A percentile compares a stretch with the other conserved stretches of the same genome.
Evolutionary conservation across 306 rosid species (phyloP).

Genomic region (Begonia peltatifolia): DNA sequence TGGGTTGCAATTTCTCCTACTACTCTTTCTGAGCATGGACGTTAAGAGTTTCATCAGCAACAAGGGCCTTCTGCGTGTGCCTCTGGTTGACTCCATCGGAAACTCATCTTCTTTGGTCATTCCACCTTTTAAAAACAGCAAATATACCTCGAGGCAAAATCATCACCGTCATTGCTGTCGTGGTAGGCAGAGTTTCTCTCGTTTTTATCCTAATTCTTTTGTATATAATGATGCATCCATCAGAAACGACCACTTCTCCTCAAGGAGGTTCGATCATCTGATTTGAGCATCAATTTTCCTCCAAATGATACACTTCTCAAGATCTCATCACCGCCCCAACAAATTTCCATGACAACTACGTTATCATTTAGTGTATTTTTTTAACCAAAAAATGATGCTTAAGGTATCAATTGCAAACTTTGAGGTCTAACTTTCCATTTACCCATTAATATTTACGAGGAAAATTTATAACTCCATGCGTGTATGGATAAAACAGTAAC

Average conservation of each 20-base stretch:
- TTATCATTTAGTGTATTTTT: slow-evolving; percentile 14
- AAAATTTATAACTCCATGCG: no score
- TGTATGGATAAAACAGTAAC: no score
- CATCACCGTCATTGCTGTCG: slow-evolving; percentile 34
- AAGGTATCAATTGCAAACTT: no score
- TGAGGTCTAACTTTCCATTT: no score
- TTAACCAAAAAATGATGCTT: no score
- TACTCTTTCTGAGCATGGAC: slow-evolving; percentile 36
- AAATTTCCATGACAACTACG: slow-evolving; percentile 45
- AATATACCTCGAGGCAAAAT: slow-evolving; percentile 28
- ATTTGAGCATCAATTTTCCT: slow-evolving; percentile 52
- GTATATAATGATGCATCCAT: slow-evolving; percentile 42
- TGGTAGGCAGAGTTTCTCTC: slow-evolving; percentile 48
- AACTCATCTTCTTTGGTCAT: slow-evolving; percentile 22
- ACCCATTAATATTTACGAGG: no score
- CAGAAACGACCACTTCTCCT: slow-evolving; percentile 17
- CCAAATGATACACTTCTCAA: slow-evolving; percentile 54
- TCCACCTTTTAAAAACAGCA: slow-evolving; percentile 3
- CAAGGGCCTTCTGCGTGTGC: slow-evolving; percentile 56
- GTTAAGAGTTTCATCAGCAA: slow-evolving; percentile 47
- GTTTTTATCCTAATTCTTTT: slow-evolving; percentile 43
- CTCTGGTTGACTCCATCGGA: slow-evolving; percentile 34
- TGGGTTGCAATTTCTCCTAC: background rate
- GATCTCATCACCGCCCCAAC: slow-evolving; percentile 57
- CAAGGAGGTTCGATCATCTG: slow-evolving; percentile 25